phyloP scores from a whole-genome alignment of 768 basidiomycete species.

The Hebeloma cylindrosporum region DNA sequence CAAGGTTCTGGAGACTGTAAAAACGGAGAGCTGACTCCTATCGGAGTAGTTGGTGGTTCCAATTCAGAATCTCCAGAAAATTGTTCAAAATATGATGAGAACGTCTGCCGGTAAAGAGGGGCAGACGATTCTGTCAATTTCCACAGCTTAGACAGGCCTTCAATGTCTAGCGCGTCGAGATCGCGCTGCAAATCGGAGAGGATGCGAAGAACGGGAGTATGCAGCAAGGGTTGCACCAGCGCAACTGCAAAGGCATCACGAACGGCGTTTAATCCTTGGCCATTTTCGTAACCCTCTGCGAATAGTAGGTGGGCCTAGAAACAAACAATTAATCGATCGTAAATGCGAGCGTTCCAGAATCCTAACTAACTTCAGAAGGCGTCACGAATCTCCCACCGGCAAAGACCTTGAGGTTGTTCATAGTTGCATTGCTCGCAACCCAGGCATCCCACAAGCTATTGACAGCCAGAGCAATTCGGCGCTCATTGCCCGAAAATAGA shows the following conservation, averaged over 20 bases:
- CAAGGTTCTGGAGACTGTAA: conserved; percentile 48
- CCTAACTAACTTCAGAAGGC: conserved; percentile 52
- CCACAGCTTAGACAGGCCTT: conserved; percentile 64
- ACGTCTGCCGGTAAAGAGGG: conserved; percentile 22
- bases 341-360: neutral
- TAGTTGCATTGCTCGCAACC: conserved; percentile 57
- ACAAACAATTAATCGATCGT: conserved; percentile 5
- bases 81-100: conserved; percentile 22
- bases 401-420: conserved; percentile 87
- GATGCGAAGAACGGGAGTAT: conserved; percentile 50
- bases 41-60: conserved; percentile 25
- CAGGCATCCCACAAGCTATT: conserved; percentile 71
- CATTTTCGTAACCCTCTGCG: conserved; percentile 15
- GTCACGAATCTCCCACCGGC: conserved; percentile 57
- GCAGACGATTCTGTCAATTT: conserved; percentile 27
- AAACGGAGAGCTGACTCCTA: conserved; percentile 34
- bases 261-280: conserved; percentile 28
- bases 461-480: conserved; percentile 67
- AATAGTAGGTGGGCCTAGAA: conserved; percentile 31
- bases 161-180: conserved; percentile 83
- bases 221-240: conserved; percentile 48
- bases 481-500: conserved; percentile 70
- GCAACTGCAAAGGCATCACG: conserved; percentile 52
- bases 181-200: conserved; percentile 67
- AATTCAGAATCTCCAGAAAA: conserved; percentile 6